Conservation (phyloP, 164 flowering plant genomes). For the Vitis amurensis region DNA sequence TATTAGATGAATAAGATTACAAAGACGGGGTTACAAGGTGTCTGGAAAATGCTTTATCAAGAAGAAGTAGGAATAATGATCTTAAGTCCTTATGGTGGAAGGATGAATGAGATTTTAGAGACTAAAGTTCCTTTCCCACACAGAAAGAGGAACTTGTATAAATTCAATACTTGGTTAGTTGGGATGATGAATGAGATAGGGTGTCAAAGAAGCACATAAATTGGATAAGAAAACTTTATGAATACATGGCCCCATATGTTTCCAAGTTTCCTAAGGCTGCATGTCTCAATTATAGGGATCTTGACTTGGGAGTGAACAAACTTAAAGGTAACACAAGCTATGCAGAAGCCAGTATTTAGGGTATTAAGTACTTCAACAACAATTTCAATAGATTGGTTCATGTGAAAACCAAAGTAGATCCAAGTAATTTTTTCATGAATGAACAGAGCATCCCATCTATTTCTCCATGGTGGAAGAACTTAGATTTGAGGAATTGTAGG, state of each 20-base stretch:
- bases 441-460: no score
- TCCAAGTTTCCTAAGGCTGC: slow-evolving; percentile 18
- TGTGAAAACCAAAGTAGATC: no score
- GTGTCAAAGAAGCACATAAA: background rate
- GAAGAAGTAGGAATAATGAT: slow-evolving; percentile 17
- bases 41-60: slow-evolving; percentile 18
- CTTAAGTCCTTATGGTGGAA: slow-evolving; percentile 29
- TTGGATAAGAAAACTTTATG: slow-evolving; percentile 14
- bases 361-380: background rate
- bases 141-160: slow-evolving; percentile 16
- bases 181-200: background rate
- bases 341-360: slow-evolving; percentile 12
- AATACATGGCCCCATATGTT: slow-evolving; percentile 7
- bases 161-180: slow-evolving; percentile 11
- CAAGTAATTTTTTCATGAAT: no score
- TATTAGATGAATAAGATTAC: slow-evolving; percentile 3
- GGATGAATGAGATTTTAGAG: slow-evolving; percentile 24
- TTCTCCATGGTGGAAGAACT: no score
- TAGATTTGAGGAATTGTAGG: no score
- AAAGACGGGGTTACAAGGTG: slow-evolving; percentile 11
- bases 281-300: slow-evolving; percentile 23
- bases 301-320: slow-evolving; percentile 19
- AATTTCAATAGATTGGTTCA: no score
- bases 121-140: slow-evolving; percentile 28
- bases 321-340: slow-evolving; percentile 7